Evolutionary conservation across 306 rosid species (phyloP).

Genomic region (Trichosanthes truncata): DNA sequence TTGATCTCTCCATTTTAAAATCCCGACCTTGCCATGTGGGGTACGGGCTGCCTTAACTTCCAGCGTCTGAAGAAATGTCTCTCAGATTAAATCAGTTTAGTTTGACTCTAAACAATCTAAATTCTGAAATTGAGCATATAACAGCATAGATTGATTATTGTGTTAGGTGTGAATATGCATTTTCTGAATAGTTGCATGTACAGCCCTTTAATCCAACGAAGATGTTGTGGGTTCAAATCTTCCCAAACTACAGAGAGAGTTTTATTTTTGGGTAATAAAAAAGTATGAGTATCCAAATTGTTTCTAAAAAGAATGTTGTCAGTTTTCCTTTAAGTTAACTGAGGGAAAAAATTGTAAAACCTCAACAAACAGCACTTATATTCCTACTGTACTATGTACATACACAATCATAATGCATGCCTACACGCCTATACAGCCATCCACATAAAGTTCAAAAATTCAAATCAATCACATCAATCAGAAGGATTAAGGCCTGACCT

Average conservation of each 20-base stretch:
- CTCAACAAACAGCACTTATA: background rate
- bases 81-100: background rate
- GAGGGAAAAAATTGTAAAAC: background rate
- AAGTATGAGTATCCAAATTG: background rate
- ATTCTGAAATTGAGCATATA: background rate
- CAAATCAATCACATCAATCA: background rate
- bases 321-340: background rate
- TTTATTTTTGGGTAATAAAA: background rate
- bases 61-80: background rate
- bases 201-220: background rate
- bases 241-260: background rate
- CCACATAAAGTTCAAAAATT: background rate
- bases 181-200: background rate
- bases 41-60: background rate
- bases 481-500: slow-evolving; percentile 41
- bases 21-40: background rate
- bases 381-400: background rate
- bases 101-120: background rate
- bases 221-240: background rate
- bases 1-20: background rate
- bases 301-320: background rate
- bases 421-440: background rate
- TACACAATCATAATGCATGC: background rate
- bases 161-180: background rate
- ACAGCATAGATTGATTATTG: background rate